These are phyloP conservation scores for Tuber umbilicatum DNA, from an alignment of 495 filamentous ascomycete species.

Conservation along the genomic window DNA sequence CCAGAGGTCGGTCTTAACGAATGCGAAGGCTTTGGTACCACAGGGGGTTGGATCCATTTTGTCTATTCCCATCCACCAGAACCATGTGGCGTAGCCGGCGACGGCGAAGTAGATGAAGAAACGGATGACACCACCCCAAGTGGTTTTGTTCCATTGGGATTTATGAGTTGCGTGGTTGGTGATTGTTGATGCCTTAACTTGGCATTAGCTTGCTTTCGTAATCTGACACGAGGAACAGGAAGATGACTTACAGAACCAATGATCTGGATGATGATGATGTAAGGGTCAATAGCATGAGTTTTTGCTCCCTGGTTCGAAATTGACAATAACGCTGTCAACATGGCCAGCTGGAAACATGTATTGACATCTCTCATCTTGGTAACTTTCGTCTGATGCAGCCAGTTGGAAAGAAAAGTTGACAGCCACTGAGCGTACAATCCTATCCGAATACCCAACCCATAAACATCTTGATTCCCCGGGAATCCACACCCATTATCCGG, in stretches of 20 bases:
- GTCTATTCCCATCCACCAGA: conserved; percentile 33
- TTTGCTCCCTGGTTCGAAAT: conserved; percentile 17
- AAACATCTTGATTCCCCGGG: conserved; percentile 42
- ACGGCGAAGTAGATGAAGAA: conserved; percentile 37
- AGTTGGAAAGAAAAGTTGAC: conserved; percentile 40
- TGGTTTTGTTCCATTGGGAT: conserved; percentile 31
- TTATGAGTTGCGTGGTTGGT: conserved; percentile 33
- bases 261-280: conserved; percentile 36
- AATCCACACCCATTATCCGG: conserved; percentile 31
- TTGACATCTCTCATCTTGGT: conserved; percentile 37
- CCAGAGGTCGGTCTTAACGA: conserved; percentile 12
- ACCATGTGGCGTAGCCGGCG: conserved; percentile 28
- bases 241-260: conserved; percentile 27
- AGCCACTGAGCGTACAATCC: conserved; percentile 44
- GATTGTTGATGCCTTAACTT: conserved; percentile 30
- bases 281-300: conserved; percentile 28
- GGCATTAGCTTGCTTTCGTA: not conserved
- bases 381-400: conserved; percentile 30
- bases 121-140: conserved; percentile 36
- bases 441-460: conserved; percentile 43
- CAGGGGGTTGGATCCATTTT: conserved; percentile 4
- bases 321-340: conserved; percentile 32
- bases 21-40: conserved; percentile 24
- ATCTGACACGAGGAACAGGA: not conserved
- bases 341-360: conserved; percentile 38